A percentile compares a stretch with the other conserved stretches of the same genome.
Conservation (phyloP, 2,329 filamentous ascomycete genomes). For the Colletotrichum cereale region DNA sequence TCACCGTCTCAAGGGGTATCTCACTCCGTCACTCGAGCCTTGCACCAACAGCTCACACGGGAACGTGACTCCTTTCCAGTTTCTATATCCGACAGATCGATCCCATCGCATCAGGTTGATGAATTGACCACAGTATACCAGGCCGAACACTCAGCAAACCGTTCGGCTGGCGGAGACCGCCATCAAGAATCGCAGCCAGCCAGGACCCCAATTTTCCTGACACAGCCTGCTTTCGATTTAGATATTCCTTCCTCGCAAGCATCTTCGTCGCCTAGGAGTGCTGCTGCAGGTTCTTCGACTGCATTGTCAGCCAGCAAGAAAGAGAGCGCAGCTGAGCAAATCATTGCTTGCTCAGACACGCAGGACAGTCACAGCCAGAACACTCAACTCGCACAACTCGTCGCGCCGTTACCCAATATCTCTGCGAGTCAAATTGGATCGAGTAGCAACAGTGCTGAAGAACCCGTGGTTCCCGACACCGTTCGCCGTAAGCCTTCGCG, state of each 20-base stretch:
- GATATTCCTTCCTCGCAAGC: conserved; percentile 12
- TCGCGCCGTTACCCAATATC: conserved; percentile 22
- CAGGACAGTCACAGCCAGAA: conserved; percentile 9
- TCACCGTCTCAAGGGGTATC: neutral
- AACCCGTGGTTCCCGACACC: conserved; percentile 39
- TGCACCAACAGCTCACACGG: conserved; percentile 4
- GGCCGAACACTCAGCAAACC: conserved; percentile 1
- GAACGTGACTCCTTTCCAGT: conserved; percentile 13
- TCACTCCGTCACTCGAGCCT: conserved; percentile 8
- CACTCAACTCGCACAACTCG: conserved; percentile 40
- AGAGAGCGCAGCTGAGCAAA: neutral
- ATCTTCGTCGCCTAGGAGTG: neutral
- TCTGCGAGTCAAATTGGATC: conserved; percentile 22
- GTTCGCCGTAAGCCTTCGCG: conserved; percentile 31
- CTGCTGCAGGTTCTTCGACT: neutral
- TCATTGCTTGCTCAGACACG: conserved; percentile 27
- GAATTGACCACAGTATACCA: conserved; percentile 4
- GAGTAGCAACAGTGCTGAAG: conserved; percentile 12
- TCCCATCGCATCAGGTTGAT: conserved; percentile 34
- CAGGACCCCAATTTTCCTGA: conserved; percentile 27
- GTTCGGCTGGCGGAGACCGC: neutral
- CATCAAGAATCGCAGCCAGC: conserved; percentile 9
- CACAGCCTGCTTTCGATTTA: conserved; percentile 31
- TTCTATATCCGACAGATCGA: conserved; percentile 16
- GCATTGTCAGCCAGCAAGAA: neutral